Conservation (phyloP, 805 yeast species). For the Myxozyma sirexii region DNA sequence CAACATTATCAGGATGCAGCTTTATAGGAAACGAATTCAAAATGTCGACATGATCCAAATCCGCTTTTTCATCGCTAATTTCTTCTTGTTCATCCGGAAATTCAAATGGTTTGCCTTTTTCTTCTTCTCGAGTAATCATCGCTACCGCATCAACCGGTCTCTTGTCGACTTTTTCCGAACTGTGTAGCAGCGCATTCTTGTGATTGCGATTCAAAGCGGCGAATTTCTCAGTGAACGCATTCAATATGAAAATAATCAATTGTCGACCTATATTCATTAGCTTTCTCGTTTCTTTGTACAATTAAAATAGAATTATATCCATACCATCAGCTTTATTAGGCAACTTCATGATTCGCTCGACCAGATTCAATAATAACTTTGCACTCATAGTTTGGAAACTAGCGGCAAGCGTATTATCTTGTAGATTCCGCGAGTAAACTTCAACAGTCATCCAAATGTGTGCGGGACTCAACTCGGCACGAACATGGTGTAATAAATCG, state of each 20-base stretch:
- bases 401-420: slow-evolving; percentile 78
- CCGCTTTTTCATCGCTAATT: slow-evolving; percentile 14
- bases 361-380: slow-evolving; percentile 79
- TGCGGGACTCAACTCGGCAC: slow-evolving; percentile 75
- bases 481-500: slow-evolving; percentile 89
- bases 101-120: slow-evolving; percentile 34
- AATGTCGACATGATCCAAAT: slow-evolving; percentile 46
- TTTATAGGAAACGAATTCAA: slow-evolving; percentile 61
- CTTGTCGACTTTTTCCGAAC: slow-evolving; percentile 28
- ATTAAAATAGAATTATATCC: neutral
- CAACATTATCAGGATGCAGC: slow-evolving; percentile 52
- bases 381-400: slow-evolving; percentile 98
- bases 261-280: slow-evolving; percentile 57
- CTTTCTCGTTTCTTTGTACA: no score
- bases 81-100: slow-evolving; percentile 26
- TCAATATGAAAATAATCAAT: slow-evolving; percentile 80
- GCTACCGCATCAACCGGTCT: slow-evolving; percentile 31
- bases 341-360: slow-evolving; percentile 81
- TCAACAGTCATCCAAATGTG: slow-evolving; percentile 87
- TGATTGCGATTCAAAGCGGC: slow-evolving; percentile 72
- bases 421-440: slow-evolving; percentile 76
- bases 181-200: slow-evolving; percentile 39
- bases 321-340: slow-evolving; percentile 69
- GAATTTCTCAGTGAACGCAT: slow-evolving; percentile 84
- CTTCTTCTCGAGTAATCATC: slow-evolving; percentile 26